phyloP scores from a whole-genome alignment of 352 stramenopile species.

The Pythium monospermum region DNA sequence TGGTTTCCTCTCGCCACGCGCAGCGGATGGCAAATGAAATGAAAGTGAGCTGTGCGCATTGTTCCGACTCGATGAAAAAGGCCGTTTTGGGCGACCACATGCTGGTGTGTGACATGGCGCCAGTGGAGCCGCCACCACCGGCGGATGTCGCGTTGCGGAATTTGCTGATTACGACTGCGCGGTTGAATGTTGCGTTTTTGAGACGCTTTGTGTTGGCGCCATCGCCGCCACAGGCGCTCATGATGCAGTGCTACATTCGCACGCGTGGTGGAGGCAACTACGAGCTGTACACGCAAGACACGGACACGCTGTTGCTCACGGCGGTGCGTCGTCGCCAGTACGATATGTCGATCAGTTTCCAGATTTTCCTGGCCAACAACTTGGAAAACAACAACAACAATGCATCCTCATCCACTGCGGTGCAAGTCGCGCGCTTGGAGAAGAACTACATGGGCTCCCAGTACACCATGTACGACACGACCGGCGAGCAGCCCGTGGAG shows the following conservation, averaged over 20 bases:
- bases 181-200: slow-evolving; percentile 49
- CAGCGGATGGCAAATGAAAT: slow-evolving; percentile 86
- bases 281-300: slow-evolving; percentile 83
- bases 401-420: slow-evolving; percentile 15
- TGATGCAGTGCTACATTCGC: slow-evolving; percentile 88
- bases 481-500: slow-evolving; percentile 45
- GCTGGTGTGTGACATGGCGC: slow-evolving; percentile 54
- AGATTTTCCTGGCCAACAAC: slow-evolving; percentile 64
- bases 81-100: slow-evolving; percentile 58
- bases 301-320: slow-evolving; percentile 66
- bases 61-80: slow-evolving; percentile 70
- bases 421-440: slow-evolving; percentile 71
- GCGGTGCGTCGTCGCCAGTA: slow-evolving; percentile 77
- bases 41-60: slow-evolving; percentile 68
- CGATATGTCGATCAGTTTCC: slow-evolving; percentile 85
- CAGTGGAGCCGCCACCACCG: slow-evolving; percentile 66
- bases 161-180: slow-evolving; percentile 49
- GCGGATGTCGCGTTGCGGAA: slow-evolving; percentile 64
- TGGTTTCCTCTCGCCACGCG: slow-evolving; percentile 58
- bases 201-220: slow-evolving; percentile 53
- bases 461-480: slow-evolving; percentile 82
- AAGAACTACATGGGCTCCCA: slow-evolving; percentile 88
- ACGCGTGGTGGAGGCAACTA: slow-evolving; percentile 77
- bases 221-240: slow-evolving; percentile 50
- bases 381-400: slow-evolving; percentile 23